phyloP scores from a whole-genome alignment of 1,284 basidiomycete species.

The Anthracocystis walkeri region DNA sequence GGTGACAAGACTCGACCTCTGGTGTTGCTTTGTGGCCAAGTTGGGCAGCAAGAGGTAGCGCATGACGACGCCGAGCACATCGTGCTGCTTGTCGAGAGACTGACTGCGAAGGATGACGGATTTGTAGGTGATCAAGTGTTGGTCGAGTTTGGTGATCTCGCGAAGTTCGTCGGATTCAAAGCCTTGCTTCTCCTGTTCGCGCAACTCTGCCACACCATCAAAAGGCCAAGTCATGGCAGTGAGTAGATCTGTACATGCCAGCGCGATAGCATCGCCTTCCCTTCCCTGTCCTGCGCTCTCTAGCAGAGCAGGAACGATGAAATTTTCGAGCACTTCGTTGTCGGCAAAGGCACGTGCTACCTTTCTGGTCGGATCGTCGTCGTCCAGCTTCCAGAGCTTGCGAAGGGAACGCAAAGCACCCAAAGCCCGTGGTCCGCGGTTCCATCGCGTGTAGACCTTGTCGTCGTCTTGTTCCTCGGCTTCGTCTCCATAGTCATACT shows the following conservation, averaged over 20 bases:
- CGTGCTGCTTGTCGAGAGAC: constrained; percentile 44
- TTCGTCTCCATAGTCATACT: constrained; percentile 59
- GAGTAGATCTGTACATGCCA: constrained; percentile 68
- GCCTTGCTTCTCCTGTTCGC: constrained; percentile 57
- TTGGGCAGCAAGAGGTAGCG: constrained; percentile 63
- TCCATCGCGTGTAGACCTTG: constrained; percentile 56
- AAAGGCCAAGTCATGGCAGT: constrained; percentile 69
- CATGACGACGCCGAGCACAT: constrained; percentile 61
- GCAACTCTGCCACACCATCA: constrained; percentile 61
- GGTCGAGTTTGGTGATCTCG: constrained; percentile 53
- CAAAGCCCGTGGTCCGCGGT: constrained; percentile 59
- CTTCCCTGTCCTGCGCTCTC: constrained; percentile 59
- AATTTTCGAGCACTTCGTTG: constrained; percentile 64
- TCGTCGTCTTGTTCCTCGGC: constrained; percentile 16
- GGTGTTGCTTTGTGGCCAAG: constrained; percentile 57
- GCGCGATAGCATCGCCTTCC: constrained; percentile 60
- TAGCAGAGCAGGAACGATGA: constrained; percentile 67
- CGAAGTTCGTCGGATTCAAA: constrained; percentile 54
- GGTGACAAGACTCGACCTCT: constrained; percentile 60
- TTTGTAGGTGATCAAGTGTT: constrained; percentile 65
- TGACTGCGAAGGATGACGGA: constrained; percentile 60
- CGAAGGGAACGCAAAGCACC: constrained; percentile 65
- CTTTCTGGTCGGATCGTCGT: constrained; percentile 61
- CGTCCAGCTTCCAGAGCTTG: constrained; percentile 66
- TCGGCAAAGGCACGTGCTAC: constrained; percentile 65